Evolutionary conservation across 1,284 basidiomycete species (phyloP), one percentile per base, ranked within the genome.

Genomic region (Phellopilus nigrolimitatus): DNA sequence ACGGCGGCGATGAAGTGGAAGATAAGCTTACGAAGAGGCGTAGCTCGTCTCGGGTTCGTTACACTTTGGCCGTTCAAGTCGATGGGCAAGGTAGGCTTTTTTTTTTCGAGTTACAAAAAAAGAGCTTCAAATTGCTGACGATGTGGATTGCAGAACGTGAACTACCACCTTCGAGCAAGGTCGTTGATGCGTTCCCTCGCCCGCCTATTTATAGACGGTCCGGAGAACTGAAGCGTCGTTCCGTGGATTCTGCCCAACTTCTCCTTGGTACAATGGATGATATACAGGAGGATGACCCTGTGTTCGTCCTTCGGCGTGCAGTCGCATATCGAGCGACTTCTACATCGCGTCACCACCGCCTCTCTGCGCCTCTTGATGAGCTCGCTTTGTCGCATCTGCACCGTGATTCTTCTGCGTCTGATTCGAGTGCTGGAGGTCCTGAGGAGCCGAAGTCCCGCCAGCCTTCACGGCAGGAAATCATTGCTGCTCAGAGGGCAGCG

Each of bases 1-100:
- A 98, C 64, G 95, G 95, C 1, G 95, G 95, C 1, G 95, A 99
- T 66, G 95, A 97, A 61, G 82, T 98, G 1, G 95, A 98, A 66
- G 93, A 95, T 63, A 93, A 95, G 65, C 70, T 84, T 37, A 78
- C 82, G 10, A 91, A 92, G 67, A 74, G 92, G 50, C 76, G 86
- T 55, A 95, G 91, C 66, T 75, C 79, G 15, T 69, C 79, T 2
- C 77, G 90, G 42, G 88, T 95, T 37, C 77, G 91, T 43, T 98
- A 97, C 66, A 80, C 80, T 13, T 70, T 98, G 44, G 75, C 78
- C 12, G 76, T 83, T 17, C 71, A 75, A 58, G 61, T 73, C 15
- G 76, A 76, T 53, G 79, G 79, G 6, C 74, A 80, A 64, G 89
- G 91, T 91, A 58, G 55, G 44, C 5, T 24, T 5, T 46, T 49